Evolutionary conservation across 164 flowering plant genomes (phyloP), one percentile per base, ranked within the genome.

Genomic region (Vitis riparia): DNA sequence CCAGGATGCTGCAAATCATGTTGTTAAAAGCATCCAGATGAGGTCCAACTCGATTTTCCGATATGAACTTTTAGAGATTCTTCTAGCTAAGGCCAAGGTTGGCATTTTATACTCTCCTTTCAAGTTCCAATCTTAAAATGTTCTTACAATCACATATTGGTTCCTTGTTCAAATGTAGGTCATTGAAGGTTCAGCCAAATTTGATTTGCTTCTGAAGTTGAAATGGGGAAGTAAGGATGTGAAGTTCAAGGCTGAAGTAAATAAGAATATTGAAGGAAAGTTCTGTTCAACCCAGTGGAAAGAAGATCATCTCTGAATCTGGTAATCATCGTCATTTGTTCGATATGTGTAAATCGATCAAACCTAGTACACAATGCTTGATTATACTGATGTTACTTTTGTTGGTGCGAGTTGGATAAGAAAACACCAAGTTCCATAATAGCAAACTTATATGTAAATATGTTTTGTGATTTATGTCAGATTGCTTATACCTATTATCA

Each of bases 1-100:
- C 65, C 82, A 82, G 75, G 86, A 84, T 78, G 94, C 94, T 11
- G 94, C 97, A 55, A 66, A 83, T 60, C 94, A 89, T 83, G 94
- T 90, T 44, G 70, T 89, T 48, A 79, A 81, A 74, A 82, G 84
- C 47, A 83, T 89, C 58, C 94, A 91, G 83, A 86, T 86, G 78
- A 83, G 90, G 75, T 89, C 97, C 62, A 91, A 91, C 69, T 89
- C 93, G 10, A 65, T 91, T 70, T 66, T 79, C 44, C 91, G 91
- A 9, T 91, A 85, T 65, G 89, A 86, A 71, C 90, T 89, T 55
- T 81, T 78, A 11, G 93, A 91, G 82, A 71, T 89, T 15, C 72
- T 87, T 55, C 83, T 71, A 65, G 92, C 92, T 9, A 89, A 85
- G 73, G 94, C 90, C 9, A 88, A 91, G 94, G 91, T 89, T 11